Conservation (phyloP, 371 early-diverging fungal genomes). For the Catenaria anguillulae region DNA sequence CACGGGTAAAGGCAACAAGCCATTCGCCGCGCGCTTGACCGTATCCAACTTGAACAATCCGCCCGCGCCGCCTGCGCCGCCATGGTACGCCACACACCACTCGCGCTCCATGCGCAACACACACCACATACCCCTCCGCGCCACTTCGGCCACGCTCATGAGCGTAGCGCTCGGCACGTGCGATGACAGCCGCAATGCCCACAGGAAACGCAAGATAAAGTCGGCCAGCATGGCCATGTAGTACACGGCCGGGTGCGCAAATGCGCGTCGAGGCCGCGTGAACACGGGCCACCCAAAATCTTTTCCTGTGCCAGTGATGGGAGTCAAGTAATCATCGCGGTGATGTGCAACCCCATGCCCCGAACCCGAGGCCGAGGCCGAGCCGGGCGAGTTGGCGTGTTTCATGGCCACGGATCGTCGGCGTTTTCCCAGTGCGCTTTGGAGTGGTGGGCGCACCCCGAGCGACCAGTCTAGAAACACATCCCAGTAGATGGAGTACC, state of each 20-base stretch:
- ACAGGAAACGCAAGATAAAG: constrained; percentile 63
- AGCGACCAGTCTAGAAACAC: constrained; percentile 79
- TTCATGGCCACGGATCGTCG: background rate
- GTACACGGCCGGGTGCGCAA: constrained; percentile 41
- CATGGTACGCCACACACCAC: constrained; percentile 20
- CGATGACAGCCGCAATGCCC: constrained; percentile 62
- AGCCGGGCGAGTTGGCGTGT: constrained; percentile 4
- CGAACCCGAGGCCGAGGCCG: background rate
- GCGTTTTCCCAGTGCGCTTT: background rate
- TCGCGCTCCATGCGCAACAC: constrained; percentile 72
- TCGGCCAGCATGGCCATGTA: constrained; percentile 56
- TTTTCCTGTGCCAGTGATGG: no score
- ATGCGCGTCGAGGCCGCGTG: constrained; percentile 46
- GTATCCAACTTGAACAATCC: no score
- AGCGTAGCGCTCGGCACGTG: constrained; percentile 52
- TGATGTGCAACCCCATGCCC: constrained; percentile 8
- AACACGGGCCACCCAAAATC: constrained; percentile 20
- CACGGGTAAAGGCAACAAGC: no score
- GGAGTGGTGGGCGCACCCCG: constrained; percentile 20
- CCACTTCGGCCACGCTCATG: constrained; percentile 60
- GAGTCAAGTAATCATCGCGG: background rate
- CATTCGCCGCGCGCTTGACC: no score
- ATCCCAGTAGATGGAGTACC: constrained; percentile 91
- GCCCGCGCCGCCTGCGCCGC: no score
- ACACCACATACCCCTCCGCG: constrained; percentile 81